Base-by-base conservation (phyloP, 2,329 filamentous ascomycete species). In the Calonectria pseudoturangicola region DNA sequence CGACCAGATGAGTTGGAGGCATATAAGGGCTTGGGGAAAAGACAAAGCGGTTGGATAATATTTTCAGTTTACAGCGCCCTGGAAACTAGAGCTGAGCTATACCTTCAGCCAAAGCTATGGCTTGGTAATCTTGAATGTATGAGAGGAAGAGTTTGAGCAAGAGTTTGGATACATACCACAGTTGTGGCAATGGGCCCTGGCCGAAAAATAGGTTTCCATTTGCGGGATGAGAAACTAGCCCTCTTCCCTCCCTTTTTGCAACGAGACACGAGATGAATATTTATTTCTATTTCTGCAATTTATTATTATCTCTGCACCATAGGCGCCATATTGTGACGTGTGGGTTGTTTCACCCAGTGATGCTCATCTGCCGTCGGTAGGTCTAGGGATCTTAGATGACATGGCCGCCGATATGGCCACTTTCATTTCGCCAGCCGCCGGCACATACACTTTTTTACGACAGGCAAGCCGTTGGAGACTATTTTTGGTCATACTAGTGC, bases 181-280 rank as follows among this genome's bases (percentile, higher is more conserved):
- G 65, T 27, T 56, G 43, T 65, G 65, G 65, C 58, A 56, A 67
- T 51, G 66, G 51, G 54, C 69, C 47, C 25, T 39, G 64, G 64
- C 48, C 56, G 58, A 72, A 50, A 45, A 72, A 67, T 48, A 72
- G 58, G 58, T 48, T 65, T 72, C 30, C 39, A 64, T 43, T 50
- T 43, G 41, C 56, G 65, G 64, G 70, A 68, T n/a, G 50, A 68
- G 58, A 43, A 56, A 56, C 41, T 74, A 70, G 48, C 51, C 54
- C 43, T 70, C 74, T 66, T 68, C 64, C 67, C 73, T 74, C 16
- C 33, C 71, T 66, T 75, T 76, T 74, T 77, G 66, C 30, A 66
- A 75, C 54, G 73, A 77, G 73, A 77, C 71, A 79, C 75, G 72
- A 76, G 73, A 79, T 72, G 67, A 79, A 75, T 79, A 77, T 62